phyloP scores from a whole-genome alignment of 345 rosid species.

The Draba incana region DNA sequence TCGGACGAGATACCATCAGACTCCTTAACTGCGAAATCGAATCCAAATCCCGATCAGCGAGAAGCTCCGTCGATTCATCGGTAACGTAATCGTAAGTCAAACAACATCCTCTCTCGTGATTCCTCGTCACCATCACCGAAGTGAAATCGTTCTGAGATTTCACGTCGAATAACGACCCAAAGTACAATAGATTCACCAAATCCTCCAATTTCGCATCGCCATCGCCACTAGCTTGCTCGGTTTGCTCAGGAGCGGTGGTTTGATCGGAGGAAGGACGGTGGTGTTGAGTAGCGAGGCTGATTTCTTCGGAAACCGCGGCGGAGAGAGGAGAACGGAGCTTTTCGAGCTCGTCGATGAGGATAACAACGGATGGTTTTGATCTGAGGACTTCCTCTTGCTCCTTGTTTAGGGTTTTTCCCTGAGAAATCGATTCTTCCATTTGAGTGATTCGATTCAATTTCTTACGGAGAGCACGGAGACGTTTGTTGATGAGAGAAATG shows the following conservation, averaged over 20 bases:
- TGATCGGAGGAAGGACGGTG: constrained; percentile 19
- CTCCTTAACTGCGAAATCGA: constrained; percentile 64
- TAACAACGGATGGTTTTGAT: constrained; percentile 66
- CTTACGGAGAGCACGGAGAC: constrained; percentile 90
- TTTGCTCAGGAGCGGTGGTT: constrained; percentile 1
- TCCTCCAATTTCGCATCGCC: constrained; percentile 47
- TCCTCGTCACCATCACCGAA: constrained; percentile 76
- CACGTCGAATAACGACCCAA: constrained; percentile 81
- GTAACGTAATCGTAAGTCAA: constrained; percentile 88
- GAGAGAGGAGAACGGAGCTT: constrained; percentile 76
- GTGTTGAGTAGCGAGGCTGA: constrained; percentile 49
- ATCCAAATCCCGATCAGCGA: constrained; percentile 84
- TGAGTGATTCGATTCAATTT: constrained; percentile 76
- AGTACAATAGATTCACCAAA: constrained; percentile 77
- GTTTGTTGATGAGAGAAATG: constrained; percentile 78
- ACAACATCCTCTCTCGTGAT: constrained; percentile 89
- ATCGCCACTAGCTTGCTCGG: constrained; percentile 11
- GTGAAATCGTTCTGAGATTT: constrained; percentile 79
- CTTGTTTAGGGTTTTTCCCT: constrained; percentile 77
- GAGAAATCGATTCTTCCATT: constrained; percentile 80
- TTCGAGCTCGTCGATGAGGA: constrained; percentile 85
- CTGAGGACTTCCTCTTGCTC: constrained; percentile 91
- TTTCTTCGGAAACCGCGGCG: constrained; percentile 72
- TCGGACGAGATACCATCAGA: constrained; percentile 75
- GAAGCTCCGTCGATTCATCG: constrained; percentile 90